Evolutionary conservation across 2,329 filamentous ascomycete species (phyloP), one percentile per base, ranked within the genome.

Genomic region (Cladosporium colombiae): DNA sequence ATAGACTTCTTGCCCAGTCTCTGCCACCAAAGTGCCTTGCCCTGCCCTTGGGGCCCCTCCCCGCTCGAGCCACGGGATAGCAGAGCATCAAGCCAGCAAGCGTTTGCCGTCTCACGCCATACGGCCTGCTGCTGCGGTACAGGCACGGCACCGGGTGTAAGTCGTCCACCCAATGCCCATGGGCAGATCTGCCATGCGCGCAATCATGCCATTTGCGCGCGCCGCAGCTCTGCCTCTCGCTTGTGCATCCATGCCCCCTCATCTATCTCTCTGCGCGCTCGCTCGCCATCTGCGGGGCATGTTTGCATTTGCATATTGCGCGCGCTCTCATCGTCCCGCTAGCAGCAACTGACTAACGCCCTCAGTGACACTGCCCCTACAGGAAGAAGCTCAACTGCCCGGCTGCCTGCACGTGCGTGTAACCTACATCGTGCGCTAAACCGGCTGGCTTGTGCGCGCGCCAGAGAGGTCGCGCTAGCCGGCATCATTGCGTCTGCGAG

Each of bases 401-500:
- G 18, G 18, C 37, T 46, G 21, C 3, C 40, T n/a, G 40, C 40
- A 46, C 40, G 40, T 44, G 40, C 40, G 40, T 18, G 18, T 21
- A 44, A 44, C 18, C 18, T 44, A 21, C 40, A 44, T 57, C 21
- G 31, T 21, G 6, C 33, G 59, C 59, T 62, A 53, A 46, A 59
- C 35, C 18, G 49, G 31, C 25, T 62, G 61, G 61, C 49, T 56
- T 52, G 61, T 63, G 61, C 61, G 27, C 23, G 3, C 14, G 4
- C 37, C 0, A 5, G 37, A 44, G 37, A n/a, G 37, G 37, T n/a
- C 21, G 23, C 61, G 35, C 61, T 63, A 63, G 49, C 59, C 33
- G 35, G 59, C 59, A 37, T 52, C 59, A 33, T 62, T 52, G 59
- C 59, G 46, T 62, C 59, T 62, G 58, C 46, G 49, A 33, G 33